phyloP scores from a whole-genome alignment of 2,329 filamentous ascomycete genomes.

The Ophiostoma piceae region DNA sequence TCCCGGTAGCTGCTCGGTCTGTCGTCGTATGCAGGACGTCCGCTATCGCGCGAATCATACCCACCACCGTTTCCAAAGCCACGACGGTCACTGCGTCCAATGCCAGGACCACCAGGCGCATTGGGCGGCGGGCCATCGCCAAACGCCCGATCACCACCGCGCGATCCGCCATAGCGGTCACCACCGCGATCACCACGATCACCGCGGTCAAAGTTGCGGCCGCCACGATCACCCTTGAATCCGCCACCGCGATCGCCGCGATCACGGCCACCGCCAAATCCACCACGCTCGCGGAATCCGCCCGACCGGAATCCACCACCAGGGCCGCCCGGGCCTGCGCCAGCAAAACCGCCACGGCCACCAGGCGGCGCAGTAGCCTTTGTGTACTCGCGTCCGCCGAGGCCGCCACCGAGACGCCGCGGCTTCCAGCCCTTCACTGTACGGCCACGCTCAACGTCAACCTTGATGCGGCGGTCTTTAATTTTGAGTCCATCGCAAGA shows the following conservation, averaged over 20 bases:
- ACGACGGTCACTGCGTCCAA: slow-evolving; percentile 39
- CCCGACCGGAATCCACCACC: slow-evolving; percentile 46
- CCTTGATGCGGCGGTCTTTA: slow-evolving; percentile 84
- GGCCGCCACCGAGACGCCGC: slow-evolving; percentile 81
- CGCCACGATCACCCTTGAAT: slow-evolving; percentile 44
- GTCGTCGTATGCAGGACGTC: slow-evolving; percentile 31
- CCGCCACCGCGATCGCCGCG: slow-evolving; percentile 32
- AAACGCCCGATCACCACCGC: slow-evolving; percentile 41
- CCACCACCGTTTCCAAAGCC: slow-evolving; percentile 42
- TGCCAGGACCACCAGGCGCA: slow-evolving; percentile 51
- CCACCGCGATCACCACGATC: slow-evolving; percentile 32
- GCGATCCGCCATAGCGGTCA: slow-evolving; percentile 41
- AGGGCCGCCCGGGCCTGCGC: slow-evolving; percentile 38
- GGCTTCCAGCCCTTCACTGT: slow-evolving; percentile 94
- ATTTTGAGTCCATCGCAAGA: slow-evolving; percentile 81
- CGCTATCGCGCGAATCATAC: slow-evolving; percentile 41
- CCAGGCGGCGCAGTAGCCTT: slow-evolving; percentile 69
- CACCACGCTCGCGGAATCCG: slow-evolving; percentile 48
- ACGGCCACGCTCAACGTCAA: slow-evolving; percentile 92
- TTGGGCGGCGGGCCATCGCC: slow-evolving; percentile 21
- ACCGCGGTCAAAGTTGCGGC: slow-evolving; percentile 26
- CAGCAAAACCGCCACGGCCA: slow-evolving; percentile 43
- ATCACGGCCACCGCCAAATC: slow-evolving; percentile 35
- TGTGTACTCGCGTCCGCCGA: slow-evolving; percentile 89
- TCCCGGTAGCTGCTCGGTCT: slow-evolving; percentile 48